A percentile compares a stretch with the other conserved stretches of the same genome.
phyloP scores from a whole-genome alignment of 495 filamentous ascomycete genomes.

The Podospora australis region DNA sequence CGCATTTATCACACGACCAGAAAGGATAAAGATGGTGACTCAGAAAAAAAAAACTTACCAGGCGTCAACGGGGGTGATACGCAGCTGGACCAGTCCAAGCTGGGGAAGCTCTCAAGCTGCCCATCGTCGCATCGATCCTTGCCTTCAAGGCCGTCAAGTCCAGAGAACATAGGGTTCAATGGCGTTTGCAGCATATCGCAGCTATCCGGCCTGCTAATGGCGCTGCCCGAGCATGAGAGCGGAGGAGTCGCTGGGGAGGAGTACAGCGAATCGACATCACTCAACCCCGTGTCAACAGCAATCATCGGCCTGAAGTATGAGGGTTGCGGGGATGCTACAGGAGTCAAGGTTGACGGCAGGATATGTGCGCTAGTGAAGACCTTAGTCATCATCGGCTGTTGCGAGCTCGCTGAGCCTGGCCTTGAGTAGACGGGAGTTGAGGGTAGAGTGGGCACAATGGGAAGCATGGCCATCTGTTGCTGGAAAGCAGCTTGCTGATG shows the following conservation, averaged over 20 bases:
- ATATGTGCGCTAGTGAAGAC: slow-evolving; percentile 45
- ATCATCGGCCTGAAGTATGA: slow-evolving; percentile 64
- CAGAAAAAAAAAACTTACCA: slow-evolving; percentile 61
- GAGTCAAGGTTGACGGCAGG: slow-evolving; percentile 58
- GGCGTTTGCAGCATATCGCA: slow-evolving; percentile 76
- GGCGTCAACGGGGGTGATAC: slow-evolving; percentile 86
- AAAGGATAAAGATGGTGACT: too few species aligned
- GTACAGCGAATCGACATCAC: slow-evolving; percentile 59
- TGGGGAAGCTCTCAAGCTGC: slow-evolving; percentile 67
- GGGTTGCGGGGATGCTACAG: slow-evolving; percentile 71
- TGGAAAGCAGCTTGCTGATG: slow-evolving; percentile 24
- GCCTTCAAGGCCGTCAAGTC: slow-evolving; percentile 65
- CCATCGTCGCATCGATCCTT: slow-evolving; percentile 78
- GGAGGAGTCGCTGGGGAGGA: slow-evolving; percentile 87
- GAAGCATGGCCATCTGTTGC: slow-evolving; percentile 45
- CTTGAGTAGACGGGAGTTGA: slow-evolving; percentile 71
- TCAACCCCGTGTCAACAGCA: slow-evolving; percentile 74
- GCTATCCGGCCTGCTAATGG: slow-evolving; percentile 79
- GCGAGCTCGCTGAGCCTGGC: slow-evolving; percentile 56
- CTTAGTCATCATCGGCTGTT: slow-evolving; percentile 54
- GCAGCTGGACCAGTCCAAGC: slow-evolving; percentile 60
- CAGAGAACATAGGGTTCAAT: slow-evolving; percentile 70
- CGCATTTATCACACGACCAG: slow-evolving; percentile 15
- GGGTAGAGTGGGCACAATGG: slow-evolving; percentile 48
- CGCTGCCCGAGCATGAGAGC: slow-evolving; percentile 74